Percentiles rank a stretch among this genome's conserved stretches.
Evolutionary conservation across 371 early-diverging fungal genomes (phyloP).

Genomic region (Mucor racemosus): DNA sequence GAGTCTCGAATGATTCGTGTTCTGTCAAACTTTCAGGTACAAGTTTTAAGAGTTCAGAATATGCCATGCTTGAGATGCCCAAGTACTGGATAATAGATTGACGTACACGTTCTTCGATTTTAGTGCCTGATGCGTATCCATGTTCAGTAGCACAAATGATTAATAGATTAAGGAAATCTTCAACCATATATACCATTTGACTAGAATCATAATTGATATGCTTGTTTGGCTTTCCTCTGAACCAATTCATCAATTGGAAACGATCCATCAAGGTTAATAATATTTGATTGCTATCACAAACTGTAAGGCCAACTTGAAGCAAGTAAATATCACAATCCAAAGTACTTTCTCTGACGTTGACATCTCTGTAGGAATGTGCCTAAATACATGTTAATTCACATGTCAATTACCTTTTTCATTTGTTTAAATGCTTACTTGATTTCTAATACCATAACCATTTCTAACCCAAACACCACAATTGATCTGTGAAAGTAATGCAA

Average conservation of each 20-base stretch:
- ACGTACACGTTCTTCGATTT: conserved; percentile 75
- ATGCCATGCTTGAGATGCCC: conserved; percentile 70
- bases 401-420: no score
- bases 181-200: conserved; percentile 76
- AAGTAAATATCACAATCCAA: conserved; percentile 85
- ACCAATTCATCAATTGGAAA: conserved; percentile 84
- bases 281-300: conserved; percentile 75
- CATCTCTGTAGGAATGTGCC: conserved; percentile 79
- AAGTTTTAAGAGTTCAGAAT: conserved; percentile 83
- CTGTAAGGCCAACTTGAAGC: conserved; percentile 73
- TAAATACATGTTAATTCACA: conserved; percentile 28
- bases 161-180: conserved; percentile 85
- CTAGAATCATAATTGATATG: conserved; percentile 64
- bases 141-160: conserved; percentile 87
- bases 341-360: conserved; percentile 79
- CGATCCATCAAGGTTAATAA: conserved; percentile 79
- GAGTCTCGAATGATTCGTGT: conserved; percentile 75
- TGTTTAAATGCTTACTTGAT: conserved; percentile 47
- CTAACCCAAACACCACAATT: conserved; percentile 93
- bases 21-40: conserved; percentile 85
- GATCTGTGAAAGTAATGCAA: conserved; percentile 86
- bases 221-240: conserved; percentile 62
- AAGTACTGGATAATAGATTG: conserved; percentile 90
- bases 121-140: conserved; percentile 66
- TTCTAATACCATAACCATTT: conserved; percentile 83